These are phyloP conservation scores for Glomus cerebriforme DNA, from an alignment of 192 early-diverging fungal genomes.

Conservation along the genomic window DNA sequence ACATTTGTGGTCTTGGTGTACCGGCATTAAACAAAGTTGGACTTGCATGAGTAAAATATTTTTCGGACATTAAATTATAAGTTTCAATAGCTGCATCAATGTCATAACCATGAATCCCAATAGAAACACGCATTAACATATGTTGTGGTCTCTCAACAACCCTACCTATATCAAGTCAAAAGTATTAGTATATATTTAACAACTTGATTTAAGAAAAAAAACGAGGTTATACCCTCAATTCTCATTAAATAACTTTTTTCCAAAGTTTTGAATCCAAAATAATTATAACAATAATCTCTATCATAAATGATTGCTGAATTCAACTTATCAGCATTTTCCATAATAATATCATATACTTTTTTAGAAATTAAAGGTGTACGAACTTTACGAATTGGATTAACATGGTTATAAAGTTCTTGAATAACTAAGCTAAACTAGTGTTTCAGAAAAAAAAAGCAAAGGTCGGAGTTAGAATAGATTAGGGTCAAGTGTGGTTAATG, in stretches of 20 bases:
- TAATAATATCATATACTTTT: slow-evolving; percentile 64
- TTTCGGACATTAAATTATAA: slow-evolving; percentile 90
- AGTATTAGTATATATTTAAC: no score
- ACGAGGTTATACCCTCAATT: slow-evolving; percentile 59
- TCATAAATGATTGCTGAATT: slow-evolving; percentile 98
- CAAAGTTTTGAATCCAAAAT: slow-evolving; percentile 99
- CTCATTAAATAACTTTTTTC: slow-evolving; percentile 95
- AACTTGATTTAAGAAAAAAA: no score
- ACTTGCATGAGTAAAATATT: slow-evolving; percentile 95
- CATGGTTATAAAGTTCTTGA: slow-evolving; percentile 81
- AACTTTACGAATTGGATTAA: slow-evolving; percentile 89
- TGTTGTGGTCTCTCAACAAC: slow-evolving; percentile 97
- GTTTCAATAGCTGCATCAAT: slow-evolving; percentile 93
- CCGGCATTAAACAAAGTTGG: slow-evolving; percentile 99
- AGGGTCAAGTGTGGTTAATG: no score
- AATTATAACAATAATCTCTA: slow-evolving; percentile 97
- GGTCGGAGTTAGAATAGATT: no score
- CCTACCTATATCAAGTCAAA: slow-evolving; percentile 32
- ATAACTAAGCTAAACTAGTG: slow-evolving; percentile 77
- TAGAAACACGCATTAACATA: slow-evolving; percentile 96
- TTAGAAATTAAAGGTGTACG: slow-evolving; percentile 91
- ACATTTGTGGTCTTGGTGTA: slow-evolving; percentile 95
- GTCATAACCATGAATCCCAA: slow-evolving; percentile 94
- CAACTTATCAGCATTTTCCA: slow-evolving; percentile 75
- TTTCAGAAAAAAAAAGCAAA: no score